Evolutionary conservation across 2,329 filamentous ascomycete species (phyloP), one percentile per base, ranked within the genome.

Genomic region (Trichoderma koningiopsis): DNA sequence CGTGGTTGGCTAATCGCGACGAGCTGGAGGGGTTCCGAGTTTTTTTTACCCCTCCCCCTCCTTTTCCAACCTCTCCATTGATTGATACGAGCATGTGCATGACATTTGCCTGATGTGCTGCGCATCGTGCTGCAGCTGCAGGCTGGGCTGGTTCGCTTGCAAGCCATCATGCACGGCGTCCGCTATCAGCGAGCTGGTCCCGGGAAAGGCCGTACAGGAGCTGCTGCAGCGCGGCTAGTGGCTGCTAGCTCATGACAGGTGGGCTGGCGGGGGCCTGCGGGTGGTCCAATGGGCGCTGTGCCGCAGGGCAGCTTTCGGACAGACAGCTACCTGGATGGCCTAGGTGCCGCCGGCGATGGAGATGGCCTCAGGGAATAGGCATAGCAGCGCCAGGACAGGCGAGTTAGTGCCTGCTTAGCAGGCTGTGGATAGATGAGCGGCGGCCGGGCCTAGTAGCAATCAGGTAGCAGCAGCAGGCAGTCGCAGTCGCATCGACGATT

Each of bases 41-140:
- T 64, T 63, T 56, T 24, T 37, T 63, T 53, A 14, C 33, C 31
- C n/a, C 5, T 37, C 31, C 33, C 31, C 22, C 13, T 37, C 22
- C 13, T 35, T 35, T 29, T 35, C 33, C 33, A 24, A 19, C 33
- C 33, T 22, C 55, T 16, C n/a, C 22, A 13, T 22, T n/a, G 53
- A 56, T 37, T 13, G 31, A 31, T 37, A 58, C 33, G 31, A 31
- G 31, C 35, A 53, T 53, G 35, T 66, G 40, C 37, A 58, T 58
- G 37, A 52, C 63, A 67, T 59, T 58, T 52, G 63, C 63, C 63
- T 66, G 63, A 67, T 67, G 63, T 66, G 63, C 63, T 24, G 40
- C 37, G 63, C 63, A 58, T 57, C 27, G 63, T 33, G 62, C 62
- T 58, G 62, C 62, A 35, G 35, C 53, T 67, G 63, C 40, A 58